A percentile compares a stretch with the other conserved stretches of the same genome.
These are phyloP conservation scores for Globisporangium orthogonon DNA, from an alignment of 352 stramenopile species.

Conservation along the genomic window DNA sequence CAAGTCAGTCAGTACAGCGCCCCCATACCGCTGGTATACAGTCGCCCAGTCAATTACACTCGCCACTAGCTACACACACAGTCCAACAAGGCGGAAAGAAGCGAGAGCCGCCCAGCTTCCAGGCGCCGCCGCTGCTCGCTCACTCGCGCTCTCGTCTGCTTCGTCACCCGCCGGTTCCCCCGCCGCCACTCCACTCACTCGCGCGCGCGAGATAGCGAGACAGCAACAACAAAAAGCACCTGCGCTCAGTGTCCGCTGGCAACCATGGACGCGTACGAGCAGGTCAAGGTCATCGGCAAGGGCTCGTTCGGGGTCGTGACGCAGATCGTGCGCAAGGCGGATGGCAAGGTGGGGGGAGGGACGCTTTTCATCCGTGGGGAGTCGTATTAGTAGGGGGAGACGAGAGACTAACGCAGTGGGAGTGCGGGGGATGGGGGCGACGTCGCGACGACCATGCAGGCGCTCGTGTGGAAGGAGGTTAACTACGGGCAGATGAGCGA, in stretches of 20 bases:
- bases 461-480: conserved; percentile 91
- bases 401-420: neutral
- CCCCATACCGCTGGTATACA: neutral
- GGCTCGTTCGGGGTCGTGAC: conserved; percentile 90
- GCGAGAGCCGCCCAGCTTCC: neutral
- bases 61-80: neutral
- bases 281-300: conserved; percentile 87
- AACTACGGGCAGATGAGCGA: conserved; percentile 91
- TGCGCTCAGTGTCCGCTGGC: neutral
- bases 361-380: neutral
- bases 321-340: conserved; percentile 85
- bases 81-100: conserved; percentile 1
- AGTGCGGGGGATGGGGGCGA: neutral
- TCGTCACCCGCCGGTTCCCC: neutral
- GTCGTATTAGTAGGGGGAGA: no score
- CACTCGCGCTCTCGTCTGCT: neutral
- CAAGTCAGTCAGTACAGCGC: neutral
- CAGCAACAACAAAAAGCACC: neutral
- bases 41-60: neutral
- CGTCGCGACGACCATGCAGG: conserved; percentile 23
- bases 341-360: conserved; percentile 61
- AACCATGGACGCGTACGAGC: conserved; percentile 85
- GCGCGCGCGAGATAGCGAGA: neutral
- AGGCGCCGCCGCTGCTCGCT: neutral
- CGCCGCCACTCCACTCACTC: neutral